A percentile compares a stretch with the other conserved stretches of the same genome.
phyloP scores from a whole-genome alignment of 306 rosid genomes.

The Prunus campanulata region DNA sequence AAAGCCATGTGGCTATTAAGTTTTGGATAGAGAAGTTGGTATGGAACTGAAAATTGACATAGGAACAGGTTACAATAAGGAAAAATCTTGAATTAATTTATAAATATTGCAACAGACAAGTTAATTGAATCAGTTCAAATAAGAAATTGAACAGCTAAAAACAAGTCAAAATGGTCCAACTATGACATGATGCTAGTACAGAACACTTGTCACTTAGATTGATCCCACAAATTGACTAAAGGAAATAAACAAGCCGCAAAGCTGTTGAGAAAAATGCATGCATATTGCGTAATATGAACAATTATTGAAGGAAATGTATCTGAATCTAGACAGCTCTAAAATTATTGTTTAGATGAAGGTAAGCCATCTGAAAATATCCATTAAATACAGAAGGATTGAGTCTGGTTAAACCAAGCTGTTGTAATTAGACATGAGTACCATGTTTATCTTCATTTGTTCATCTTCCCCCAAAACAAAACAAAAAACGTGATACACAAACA shows the following conservation, averaged over 20 bases:
- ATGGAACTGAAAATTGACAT: too few species aligned
- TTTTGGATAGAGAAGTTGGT: too few species aligned
- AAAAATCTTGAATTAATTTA: background rate
- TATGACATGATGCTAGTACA: constrained; percentile 3
- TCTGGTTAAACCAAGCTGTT: constrained; percentile 66
- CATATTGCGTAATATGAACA: constrained; percentile 22
- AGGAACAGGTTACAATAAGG: too few species aligned
- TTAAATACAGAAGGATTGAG: constrained; percentile 79
- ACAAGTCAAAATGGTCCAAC: background rate
- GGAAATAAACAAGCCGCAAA: constrained; percentile 1
- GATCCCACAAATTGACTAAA: background rate
- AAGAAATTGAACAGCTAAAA: background rate
- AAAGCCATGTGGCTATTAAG: too few species aligned
- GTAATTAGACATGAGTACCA: constrained; percentile 47
- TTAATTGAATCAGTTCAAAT: background rate
- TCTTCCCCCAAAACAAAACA: too few species aligned
- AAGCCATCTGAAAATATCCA: constrained; percentile 82
- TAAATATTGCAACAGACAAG: background rate
- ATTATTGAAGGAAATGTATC: constrained; percentile 23
- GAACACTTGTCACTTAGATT: background rate
- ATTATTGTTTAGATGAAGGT: constrained; percentile 49
- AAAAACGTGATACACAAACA: too few species aligned
- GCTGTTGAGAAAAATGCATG: constrained; percentile 9
- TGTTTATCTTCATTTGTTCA: too few species aligned
- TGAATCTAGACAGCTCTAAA: constrained; percentile 32